phyloP scores from a whole-genome alignment of 805 yeast species.

The Candida gorgasii region DNA sequence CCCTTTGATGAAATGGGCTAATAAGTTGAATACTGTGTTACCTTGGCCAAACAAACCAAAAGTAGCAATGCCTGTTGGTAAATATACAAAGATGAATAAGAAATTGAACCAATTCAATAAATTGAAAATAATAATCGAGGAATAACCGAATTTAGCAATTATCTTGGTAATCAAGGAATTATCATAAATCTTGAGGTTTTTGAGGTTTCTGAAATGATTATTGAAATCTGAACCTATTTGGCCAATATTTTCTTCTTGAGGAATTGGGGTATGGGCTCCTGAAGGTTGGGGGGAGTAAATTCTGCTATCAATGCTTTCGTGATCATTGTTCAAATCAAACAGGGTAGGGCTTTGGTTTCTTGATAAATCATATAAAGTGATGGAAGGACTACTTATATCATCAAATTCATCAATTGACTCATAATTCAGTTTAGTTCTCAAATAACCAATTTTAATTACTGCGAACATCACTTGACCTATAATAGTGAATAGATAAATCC shows the following conservation, averaged over 20 bases:
- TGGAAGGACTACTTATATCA: slow-evolving; percentile 15
- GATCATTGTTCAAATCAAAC: slow-evolving; percentile 23
- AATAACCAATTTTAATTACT: slow-evolving; percentile 15
- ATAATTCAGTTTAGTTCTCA: slow-evolving; percentile 12
- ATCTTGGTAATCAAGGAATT: slow-evolving; percentile 15
- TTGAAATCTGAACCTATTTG: slow-evolving; percentile 6
- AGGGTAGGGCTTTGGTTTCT: slow-evolving; percentile 18
- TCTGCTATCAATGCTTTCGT: slow-evolving; percentile 4
- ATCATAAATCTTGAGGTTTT: slow-evolving; percentile 5
- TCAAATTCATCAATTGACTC: slow-evolving; percentile 6
- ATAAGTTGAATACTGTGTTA: slow-evolving; percentile 65
- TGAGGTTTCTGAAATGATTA: slow-evolving; percentile 6
- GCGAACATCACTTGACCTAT: slow-evolving; percentile 41
- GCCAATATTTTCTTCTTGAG: neutral
- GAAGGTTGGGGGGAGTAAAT: neutral
- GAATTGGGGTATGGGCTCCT: neutral
- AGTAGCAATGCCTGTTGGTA: slow-evolving; percentile 63
- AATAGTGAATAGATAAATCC: slow-evolving; percentile 55
- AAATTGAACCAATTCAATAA: slow-evolving; percentile 66
- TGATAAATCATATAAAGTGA: slow-evolving; percentile 27
- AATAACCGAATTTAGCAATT: slow-evolving; percentile 24
- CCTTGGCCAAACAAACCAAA: slow-evolving; percentile 72
- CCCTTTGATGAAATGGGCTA: slow-evolving; percentile 97
- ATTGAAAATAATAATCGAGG: slow-evolving; percentile 37
- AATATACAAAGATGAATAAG: slow-evolving; percentile 55